Conservation (phyloP, 2,329 filamentous ascomycete species). For the Trichoderma arundinaceum region DNA sequence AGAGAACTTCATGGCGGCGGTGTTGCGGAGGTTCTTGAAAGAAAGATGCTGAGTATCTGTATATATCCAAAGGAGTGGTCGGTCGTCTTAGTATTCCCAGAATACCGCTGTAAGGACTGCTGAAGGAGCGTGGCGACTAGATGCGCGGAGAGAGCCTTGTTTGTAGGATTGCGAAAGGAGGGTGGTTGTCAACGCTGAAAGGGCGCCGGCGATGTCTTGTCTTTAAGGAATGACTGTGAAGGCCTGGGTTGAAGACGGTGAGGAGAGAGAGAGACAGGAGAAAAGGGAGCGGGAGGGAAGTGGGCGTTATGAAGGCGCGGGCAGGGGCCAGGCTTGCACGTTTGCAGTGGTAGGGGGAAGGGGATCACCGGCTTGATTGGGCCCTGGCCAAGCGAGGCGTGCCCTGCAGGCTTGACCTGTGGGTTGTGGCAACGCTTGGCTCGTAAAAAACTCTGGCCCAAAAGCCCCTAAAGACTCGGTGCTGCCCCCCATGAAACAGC, state of each 20-base stretch:
- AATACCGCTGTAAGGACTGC: conserved; percentile 31
- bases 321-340: not conserved
- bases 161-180: conserved; percentile 26
- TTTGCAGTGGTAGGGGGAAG: not conserved
- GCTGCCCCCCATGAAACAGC: conserved; percentile 12
- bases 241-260: conserved; percentile 27
- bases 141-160: conserved; percentile 21
- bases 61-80: conserved; percentile 19
- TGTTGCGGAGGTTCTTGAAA: not conserved
- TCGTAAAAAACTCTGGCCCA: conserved; percentile 1
- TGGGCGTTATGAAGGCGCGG: conserved; percentile 35
- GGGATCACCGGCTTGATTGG: conserved; percentile 2
- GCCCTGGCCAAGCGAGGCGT: conserved; percentile 1
- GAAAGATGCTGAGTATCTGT: conserved; percentile 19
- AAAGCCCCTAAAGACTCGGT: conserved; percentile 4
- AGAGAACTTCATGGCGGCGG: conserved; percentile 51
- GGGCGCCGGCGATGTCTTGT: conserved; percentile 24
- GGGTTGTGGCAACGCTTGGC: conserved; percentile 8
- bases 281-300: conserved; percentile 32
- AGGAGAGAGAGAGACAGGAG: conserved; percentile 27
- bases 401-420: not conserved
- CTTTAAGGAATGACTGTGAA: conserved; percentile 37
- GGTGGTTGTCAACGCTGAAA: conserved; percentile 32
- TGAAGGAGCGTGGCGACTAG: conserved; percentile 31
- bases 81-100: conserved; percentile 32